Evolutionary conservation across 2,329 filamentous ascomycete species (phyloP).

Genomic region (Diplodia mutila): DNA sequence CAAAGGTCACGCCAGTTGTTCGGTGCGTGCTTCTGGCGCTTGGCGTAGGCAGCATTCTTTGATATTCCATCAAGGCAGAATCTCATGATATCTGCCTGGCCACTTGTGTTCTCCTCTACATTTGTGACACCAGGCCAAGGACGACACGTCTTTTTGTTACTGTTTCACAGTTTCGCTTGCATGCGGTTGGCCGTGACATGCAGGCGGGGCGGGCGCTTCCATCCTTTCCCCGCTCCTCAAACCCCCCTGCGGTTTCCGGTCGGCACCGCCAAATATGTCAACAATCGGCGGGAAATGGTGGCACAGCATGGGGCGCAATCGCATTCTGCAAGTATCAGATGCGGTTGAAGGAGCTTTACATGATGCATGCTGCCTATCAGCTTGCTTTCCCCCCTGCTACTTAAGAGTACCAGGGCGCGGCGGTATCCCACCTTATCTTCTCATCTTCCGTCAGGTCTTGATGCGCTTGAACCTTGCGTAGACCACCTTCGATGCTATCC

Average conservation of each 20-base stretch:
- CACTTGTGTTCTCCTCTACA: not conserved
- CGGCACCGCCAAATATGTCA: not conserved
- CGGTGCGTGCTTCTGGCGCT: not conserved
- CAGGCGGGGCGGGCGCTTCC: not conserved
- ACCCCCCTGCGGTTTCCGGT: not conserved
- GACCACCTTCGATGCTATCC: not conserved
- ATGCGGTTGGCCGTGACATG: not conserved
- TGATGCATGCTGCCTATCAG: not conserved
- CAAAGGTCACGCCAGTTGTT: not conserved
- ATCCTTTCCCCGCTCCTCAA: not conserved
- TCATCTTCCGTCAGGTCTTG: not conserved
- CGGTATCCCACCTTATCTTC: not conserved
- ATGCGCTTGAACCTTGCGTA: not conserved
- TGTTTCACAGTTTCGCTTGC: not conserved
- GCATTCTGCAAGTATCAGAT: not conserved
- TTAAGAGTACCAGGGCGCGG: no score
- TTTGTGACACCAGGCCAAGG: not conserved
- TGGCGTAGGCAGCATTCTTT: conserved; percentile 1
- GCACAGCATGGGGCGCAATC: not conserved
- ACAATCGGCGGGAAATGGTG: not conserved
- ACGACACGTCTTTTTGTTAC: not conserved
- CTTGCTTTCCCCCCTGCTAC: not conserved
- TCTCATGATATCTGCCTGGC: not conserved
- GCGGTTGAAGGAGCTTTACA: not conserved
- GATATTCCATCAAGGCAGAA: not conserved